phyloP scores from a whole-genome alignment of 306 rosid genomes.

The Vachellia pachyceras region DNA sequence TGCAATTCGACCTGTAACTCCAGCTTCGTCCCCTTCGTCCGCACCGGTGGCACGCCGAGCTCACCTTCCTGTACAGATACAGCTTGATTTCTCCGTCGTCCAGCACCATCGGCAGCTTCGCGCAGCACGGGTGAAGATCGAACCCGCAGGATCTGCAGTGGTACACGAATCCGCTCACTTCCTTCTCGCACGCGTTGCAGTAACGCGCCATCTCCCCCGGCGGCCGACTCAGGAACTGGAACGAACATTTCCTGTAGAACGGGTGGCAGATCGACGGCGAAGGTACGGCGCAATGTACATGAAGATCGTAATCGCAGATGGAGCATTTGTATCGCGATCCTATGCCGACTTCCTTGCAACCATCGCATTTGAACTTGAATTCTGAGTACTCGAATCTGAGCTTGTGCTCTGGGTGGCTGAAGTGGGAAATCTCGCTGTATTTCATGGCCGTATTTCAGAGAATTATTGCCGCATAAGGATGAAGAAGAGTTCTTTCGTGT shows the following conservation, averaged over 20 bases:
- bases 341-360: conserved; percentile 90
- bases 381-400: conserved; percentile 74
- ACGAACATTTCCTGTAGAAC: conserved; percentile 79
- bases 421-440: conserved; percentile 81
- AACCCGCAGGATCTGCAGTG: conserved; percentile 81
- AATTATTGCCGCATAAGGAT: not conserved
- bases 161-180: conserved; percentile 73
- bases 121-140: conserved; percentile 95
- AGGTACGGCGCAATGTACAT: conserved; percentile 76
- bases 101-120: conserved; percentile 82
- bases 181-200: conserved; percentile 96
- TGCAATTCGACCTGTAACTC: conserved; percentile 86
- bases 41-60: conserved; percentile 73
- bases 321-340: conserved; percentile 84
- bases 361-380: conserved; percentile 90
- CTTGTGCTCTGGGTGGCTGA: conserved; percentile 84
- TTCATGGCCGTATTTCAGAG: conserved; percentile 49
- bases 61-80: conserved; percentile 65
- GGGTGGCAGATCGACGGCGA: conserved; percentile 66
- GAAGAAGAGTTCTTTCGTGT: conserved; percentile 26
- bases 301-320: conserved; percentile 83
- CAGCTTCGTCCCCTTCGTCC: conserved; percentile 90
- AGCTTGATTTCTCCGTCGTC: conserved; percentile 77
- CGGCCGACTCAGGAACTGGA: conserved; percentile 67
- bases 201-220: conserved; percentile 68